A percentile compares a stretch with the other conserved stretches of the same genome.
Evolutionary conservation across 805 yeast genomes (phyloP).

Genomic region (Clavispora phyllophila): DNA sequence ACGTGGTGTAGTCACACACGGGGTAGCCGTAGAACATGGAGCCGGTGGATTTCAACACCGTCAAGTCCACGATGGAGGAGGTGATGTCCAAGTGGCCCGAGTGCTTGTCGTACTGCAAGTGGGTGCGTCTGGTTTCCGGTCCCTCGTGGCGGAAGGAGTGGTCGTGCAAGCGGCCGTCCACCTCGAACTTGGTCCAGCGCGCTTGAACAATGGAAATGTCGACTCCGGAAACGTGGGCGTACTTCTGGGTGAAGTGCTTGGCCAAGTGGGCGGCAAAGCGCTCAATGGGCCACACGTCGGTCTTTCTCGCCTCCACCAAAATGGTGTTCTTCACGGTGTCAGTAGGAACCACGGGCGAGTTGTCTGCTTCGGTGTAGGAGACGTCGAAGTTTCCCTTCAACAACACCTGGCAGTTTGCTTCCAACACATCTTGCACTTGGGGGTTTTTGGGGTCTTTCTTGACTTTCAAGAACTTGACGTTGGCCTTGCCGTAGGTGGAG

Average conservation of each 20-base stretch:
- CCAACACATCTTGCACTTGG: constrained; percentile 72
- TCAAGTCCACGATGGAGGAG: constrained; percentile 73
- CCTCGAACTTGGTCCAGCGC: constrained; percentile 74
- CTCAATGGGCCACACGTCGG: constrained; percentile 88
- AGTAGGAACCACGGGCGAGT: constrained; percentile 85
- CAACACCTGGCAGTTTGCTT: constrained; percentile 73
- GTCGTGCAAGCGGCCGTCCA: constrained; percentile 69
- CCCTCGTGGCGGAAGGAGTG: constrained; percentile 88
- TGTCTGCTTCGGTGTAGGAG: constrained; percentile 85
- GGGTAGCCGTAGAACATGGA: constrained; percentile 89
- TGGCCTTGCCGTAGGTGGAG: constrained; percentile 86
- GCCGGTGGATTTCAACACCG: constrained; percentile 85
- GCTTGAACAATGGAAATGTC: constrained; percentile 64
- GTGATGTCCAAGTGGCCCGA: constrained; percentile 50
- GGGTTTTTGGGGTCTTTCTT: constrained; percentile 73
- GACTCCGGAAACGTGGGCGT: constrained; percentile 70
- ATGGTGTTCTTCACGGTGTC: constrained; percentile 91
- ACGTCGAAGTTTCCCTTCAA: constrained; percentile 74
- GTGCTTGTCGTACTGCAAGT: constrained; percentile 45
- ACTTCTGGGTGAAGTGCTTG: constrained; percentile 72
- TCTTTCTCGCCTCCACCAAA: constrained; percentile 73
- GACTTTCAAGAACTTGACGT: constrained; percentile 88
- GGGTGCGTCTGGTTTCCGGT: constrained; percentile 67
- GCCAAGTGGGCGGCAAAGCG: constrained; percentile 82
- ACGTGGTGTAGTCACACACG: constrained; percentile 83